These are phyloP conservation scores for Termitomyces sp. DNA, from an alignment of 768 basidiomycete species.

Conservation along the genomic window DNA sequence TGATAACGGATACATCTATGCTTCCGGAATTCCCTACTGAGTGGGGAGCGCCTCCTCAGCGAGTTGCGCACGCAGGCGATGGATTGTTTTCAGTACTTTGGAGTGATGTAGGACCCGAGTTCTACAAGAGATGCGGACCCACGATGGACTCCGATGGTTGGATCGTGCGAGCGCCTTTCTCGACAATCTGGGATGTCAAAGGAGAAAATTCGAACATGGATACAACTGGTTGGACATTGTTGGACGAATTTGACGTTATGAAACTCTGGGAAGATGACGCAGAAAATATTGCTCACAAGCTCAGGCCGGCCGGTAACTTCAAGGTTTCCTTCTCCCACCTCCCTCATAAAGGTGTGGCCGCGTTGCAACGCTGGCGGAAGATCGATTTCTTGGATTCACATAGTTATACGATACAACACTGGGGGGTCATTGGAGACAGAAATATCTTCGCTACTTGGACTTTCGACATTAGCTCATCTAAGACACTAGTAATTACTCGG, in stretches of 20 bases:
- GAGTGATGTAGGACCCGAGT: slow-evolving; percentile 43
- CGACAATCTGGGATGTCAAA: slow-evolving; percentile 34
- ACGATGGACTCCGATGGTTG: slow-evolving; percentile 33
- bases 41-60: slow-evolving; percentile 41
- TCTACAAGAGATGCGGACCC: slow-evolving; percentile 39
- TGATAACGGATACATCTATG: slow-evolving; percentile 29
- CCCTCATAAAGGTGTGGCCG: slow-evolving; percentile 40
- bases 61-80: slow-evolving; percentile 26
- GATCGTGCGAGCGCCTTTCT: slow-evolving; percentile 29
- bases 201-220: background rate
- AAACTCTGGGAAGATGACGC: slow-evolving; percentile 37
- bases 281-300: slow-evolving; percentile 18
- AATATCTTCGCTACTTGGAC: slow-evolving; percentile 38
- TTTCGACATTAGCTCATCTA: slow-evolving; percentile 27
- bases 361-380: slow-evolving; percentile 31
- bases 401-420: slow-evolving; percentile 16
- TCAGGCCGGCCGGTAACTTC: background rate
- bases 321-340: slow-evolving; percentile 30
- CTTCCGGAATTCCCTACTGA: slow-evolving; percentile 22
- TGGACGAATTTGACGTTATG: slow-evolving; percentile 30
- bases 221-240: slow-evolving; percentile 23
- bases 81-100: slow-evolving; percentile 45
- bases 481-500: slow-evolving; percentile 38
- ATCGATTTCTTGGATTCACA: slow-evolving; percentile 16
- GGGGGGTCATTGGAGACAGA: slow-evolving; percentile 21